Evolutionary conservation across 2,329 filamentous ascomycete genomes (phyloP).

Genomic region (Penicillium janthinellum): DNA sequence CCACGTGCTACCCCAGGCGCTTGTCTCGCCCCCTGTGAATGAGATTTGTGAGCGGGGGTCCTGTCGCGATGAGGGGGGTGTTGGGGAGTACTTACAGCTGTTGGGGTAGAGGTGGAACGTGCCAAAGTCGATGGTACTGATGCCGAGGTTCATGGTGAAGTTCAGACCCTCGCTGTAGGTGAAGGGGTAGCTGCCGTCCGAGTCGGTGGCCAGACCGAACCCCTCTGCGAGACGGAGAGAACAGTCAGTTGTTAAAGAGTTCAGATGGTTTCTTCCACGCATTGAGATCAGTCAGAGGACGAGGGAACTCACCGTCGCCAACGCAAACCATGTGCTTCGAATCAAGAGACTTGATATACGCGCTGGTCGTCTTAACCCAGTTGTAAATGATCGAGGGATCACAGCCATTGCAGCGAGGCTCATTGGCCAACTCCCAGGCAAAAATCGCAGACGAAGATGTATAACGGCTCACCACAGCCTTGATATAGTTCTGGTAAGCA

Average conservation of each 20-base stretch:
- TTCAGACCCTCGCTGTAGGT: conserved; percentile 54
- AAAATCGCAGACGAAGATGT: conserved; percentile 61
- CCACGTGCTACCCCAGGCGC: conserved; percentile 52
- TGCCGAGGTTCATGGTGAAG: conserved; percentile 55
- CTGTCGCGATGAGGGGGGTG: background rate
- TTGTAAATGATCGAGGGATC: conserved; percentile 58
- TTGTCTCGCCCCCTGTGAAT: conserved; percentile 36
- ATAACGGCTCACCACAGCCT: conserved; percentile 62
- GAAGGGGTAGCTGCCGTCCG: conserved; percentile 58
- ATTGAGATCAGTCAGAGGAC: background rate
- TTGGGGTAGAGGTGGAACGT: conserved; percentile 57
- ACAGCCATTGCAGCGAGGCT: conserved; percentile 65
- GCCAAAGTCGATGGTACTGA: conserved; percentile 59
- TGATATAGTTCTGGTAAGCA: conserved; percentile 65
- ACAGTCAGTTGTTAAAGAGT: background rate
- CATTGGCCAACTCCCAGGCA: conserved; percentile 69
- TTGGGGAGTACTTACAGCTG: conserved; percentile 39
- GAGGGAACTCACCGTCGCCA: conserved; percentile 50
- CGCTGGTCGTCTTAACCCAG: conserved; percentile 61
- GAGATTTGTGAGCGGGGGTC: background rate
- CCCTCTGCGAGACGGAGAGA: conserved; percentile 50
- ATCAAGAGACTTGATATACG: conserved; percentile 67
- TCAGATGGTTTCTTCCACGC: background rate
- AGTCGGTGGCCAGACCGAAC: conserved; percentile 50
- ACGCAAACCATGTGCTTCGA: conserved; percentile 62